Percentiles rank a stretch among this genome's conserved stretches.
These are phyloP conservation scores for Yueomyces sp. DNA, from an alignment of 805 yeast species.

Conservation along the genomic window DNA sequence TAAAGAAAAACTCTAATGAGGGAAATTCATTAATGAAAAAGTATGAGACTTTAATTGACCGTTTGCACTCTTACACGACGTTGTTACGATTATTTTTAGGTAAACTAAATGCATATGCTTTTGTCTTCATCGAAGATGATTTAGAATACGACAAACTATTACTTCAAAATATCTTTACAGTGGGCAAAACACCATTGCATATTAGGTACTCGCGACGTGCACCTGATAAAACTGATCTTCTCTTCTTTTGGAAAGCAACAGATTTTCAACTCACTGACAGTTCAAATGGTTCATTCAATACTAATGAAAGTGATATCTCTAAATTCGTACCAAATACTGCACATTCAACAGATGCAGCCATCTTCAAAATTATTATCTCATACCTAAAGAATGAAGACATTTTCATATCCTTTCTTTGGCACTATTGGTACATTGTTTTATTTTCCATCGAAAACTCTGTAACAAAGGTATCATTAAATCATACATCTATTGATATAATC, in stretches of 20 bases:
- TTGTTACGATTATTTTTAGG: conserved; percentile 20
- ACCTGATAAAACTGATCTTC: background rate
- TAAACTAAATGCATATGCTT: conserved; percentile 20
- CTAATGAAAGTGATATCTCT: background rate
- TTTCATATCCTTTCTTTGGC: conserved; percentile 21
- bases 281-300: conserved; percentile 5
- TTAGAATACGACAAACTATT: conserved; percentile 11
- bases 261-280: conserved; percentile 5
- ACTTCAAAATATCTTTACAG: background rate
- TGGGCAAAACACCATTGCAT: background rate
- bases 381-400: conserved; percentile 18
- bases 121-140: conserved; percentile 17
- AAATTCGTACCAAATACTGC: background rate
- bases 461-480: background rate
- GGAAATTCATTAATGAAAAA: background rate
- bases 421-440: conserved; percentile 20
- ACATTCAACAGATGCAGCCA: background rate
- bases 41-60: conserved; percentile 1
- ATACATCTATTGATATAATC: conserved; percentile 1
- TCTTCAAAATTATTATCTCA: conserved; percentile 18
- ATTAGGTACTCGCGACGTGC: background rate
- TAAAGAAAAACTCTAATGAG: conserved; percentile 1
- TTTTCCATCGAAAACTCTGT: background rate
- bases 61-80: conserved; percentile 11
- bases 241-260: background rate